Evolutionary conservation across 176 grass and related monocot genomes (phyloP).

Genomic region (Alopecurus myosuroides): DNA sequence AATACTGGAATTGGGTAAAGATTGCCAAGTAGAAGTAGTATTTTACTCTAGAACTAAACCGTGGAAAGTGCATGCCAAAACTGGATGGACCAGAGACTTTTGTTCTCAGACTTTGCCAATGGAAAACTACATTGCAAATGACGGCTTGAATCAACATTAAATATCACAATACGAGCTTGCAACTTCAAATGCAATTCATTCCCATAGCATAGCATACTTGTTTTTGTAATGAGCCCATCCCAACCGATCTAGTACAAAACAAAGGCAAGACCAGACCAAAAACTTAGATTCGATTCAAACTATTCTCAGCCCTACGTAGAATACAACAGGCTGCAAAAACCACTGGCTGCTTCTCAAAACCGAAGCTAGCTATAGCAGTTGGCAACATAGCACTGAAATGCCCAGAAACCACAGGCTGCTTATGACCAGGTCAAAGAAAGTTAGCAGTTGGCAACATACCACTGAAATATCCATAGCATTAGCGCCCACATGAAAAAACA

Average conservation of each 20-base stretch:
- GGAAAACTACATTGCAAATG: neutral
- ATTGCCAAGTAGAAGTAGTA: too few species aligned
- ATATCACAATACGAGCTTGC: neutral
- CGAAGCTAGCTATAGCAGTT: neutral
- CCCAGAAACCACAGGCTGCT: neutral
- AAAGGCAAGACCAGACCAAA: too few species aligned
- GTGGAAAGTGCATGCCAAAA: neutral
- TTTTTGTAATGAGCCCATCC: too few species aligned
- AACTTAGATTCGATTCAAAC: too few species aligned
- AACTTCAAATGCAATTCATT: neutral
- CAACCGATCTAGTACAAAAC: too few species aligned
- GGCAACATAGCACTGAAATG: neutral
- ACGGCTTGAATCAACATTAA: neutral
- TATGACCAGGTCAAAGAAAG: neutral
- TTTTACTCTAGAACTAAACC: neutral
- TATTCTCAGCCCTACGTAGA: too few species aligned
- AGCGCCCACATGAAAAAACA: neutral
- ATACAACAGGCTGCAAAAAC: neutral
- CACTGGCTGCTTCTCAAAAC: neutral
- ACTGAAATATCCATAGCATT: neutral
- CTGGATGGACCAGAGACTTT: neutral
- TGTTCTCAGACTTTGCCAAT: neutral
- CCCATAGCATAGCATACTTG: constrained; percentile 5
- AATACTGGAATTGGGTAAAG: too few species aligned
- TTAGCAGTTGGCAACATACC: neutral